Conservation (phyloP, 192 early-diverging fungal species). For the Backusella mclennaniae region DNA sequence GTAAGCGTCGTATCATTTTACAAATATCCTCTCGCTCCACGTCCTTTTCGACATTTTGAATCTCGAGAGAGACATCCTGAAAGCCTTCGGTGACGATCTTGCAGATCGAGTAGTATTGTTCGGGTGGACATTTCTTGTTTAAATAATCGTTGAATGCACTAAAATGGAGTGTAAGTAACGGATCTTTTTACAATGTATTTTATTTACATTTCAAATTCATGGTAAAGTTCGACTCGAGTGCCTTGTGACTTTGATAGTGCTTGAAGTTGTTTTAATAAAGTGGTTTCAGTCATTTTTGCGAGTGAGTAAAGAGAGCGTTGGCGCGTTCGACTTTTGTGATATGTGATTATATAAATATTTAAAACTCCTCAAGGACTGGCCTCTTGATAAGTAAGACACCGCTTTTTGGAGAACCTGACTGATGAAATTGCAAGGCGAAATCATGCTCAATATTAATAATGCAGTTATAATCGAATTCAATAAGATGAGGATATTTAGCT, state of each 20-base stretch:
- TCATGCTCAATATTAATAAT: too few species aligned
- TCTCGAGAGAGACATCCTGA: conserved; percentile 36
- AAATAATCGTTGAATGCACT: conserved; percentile 40
- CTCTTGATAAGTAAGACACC: too few species aligned
- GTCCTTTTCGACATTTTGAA: conserved; percentile 28
- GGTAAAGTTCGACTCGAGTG: conserved; percentile 28
- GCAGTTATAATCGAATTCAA: too few species aligned
- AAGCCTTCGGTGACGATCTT: conserved; percentile 41
- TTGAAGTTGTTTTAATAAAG: conserved; percentile 13
- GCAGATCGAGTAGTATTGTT: conserved; percentile 40
- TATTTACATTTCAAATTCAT: conserved; percentile 34
- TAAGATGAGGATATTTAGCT: too few species aligned
- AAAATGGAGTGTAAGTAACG: background rate
- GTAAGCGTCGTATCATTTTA: conserved; percentile 23
- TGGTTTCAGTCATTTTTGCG: background rate
- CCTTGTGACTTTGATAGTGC: conserved; percentile 22
- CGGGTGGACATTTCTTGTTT: conserved; percentile 20
- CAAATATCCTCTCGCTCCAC: conserved; percentile 20
- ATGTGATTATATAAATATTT: too few species aligned
- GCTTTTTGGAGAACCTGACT: too few species aligned
- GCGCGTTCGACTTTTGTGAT: too few species aligned
- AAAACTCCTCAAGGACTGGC: too few species aligned
- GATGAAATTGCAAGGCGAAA: too few species aligned
- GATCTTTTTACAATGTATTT: background rate
- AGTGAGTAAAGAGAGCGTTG: too few species aligned